Conservation (phyloP, 768 basidiomycete genomes). For the Termitomyces sp. region DNA sequence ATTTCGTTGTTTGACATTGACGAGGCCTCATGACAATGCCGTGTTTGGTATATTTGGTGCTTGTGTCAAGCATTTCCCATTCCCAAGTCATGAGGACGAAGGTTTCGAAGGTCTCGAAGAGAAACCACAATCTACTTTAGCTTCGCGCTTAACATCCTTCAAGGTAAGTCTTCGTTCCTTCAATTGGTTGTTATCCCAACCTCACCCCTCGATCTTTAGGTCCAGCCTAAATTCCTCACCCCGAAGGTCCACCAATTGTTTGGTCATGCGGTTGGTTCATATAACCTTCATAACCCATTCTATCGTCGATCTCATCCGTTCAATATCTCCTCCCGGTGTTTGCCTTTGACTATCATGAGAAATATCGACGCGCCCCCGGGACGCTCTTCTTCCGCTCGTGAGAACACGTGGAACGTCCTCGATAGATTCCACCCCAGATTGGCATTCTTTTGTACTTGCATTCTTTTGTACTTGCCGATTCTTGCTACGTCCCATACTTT, state of each 20-base stretch:
- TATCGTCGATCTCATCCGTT: neutral
- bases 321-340: neutral
- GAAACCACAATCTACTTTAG: neutral
- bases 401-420: conserved; percentile 8
- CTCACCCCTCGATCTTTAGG: neutral
- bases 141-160: neutral
- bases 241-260: neutral
- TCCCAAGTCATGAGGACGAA: neutral
- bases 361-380: neutral
- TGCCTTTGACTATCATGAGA: neutral
- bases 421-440: neutral
- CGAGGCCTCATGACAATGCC: too few species aligned
- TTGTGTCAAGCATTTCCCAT: too few species aligned
- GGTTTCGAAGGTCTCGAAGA: too few species aligned
- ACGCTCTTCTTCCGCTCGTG: neutral
- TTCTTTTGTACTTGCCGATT: neutral
- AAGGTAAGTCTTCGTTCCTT: neutral
- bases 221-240: neutral
- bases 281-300: too few species aligned
- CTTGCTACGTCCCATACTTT: neutral
- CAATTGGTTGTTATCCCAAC: too few species aligned
- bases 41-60: neutral
- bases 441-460: too few species aligned
- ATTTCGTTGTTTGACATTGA: too few species aligned
- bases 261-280: neutral